Evolutionary conservation across 768 basidiomycete species (phyloP).

Genomic region (Coprinopsis strossmayeri): DNA sequence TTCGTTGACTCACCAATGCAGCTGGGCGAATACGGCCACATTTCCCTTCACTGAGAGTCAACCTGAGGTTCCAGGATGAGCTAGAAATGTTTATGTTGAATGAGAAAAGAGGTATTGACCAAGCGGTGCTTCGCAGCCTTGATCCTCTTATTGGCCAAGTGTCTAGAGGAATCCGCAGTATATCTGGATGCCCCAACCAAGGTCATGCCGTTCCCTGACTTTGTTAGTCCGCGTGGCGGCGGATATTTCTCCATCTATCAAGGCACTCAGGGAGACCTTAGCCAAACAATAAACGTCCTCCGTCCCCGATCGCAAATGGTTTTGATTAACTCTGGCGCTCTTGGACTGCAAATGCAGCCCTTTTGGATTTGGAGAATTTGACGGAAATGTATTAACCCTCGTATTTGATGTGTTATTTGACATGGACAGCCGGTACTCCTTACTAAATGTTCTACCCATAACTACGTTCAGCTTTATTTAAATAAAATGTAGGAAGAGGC

Average conservation of each 20-base stretch:
- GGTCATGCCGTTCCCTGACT: conserved; percentile 27
- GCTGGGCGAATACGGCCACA: background rate
- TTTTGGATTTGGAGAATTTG: no score
- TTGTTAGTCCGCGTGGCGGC: conserved; percentile 40
- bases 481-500: no score
- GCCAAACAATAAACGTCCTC: no score
- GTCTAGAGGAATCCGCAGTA: conserved; percentile 9
- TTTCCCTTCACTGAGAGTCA: background rate
- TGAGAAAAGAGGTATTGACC: conserved; percentile 17
- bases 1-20: background rate
- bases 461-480: no score
- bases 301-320: no score
- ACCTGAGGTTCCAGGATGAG: conserved; percentile 17
- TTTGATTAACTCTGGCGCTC: no score
- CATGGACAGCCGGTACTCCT: no score
- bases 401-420: no score
- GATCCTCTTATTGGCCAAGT: conserved; percentile 42
- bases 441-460: no score
- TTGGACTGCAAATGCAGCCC: no score
- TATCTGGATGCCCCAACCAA: conserved; percentile 22
- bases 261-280: conserved; percentile 32
- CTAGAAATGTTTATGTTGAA: background rate
- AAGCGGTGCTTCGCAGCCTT: conserved; percentile 26
- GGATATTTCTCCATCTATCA: conserved; percentile 49
- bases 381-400: no score